Evolutionary conservation across 306 rosid genomes (phyloP).

Genomic region (Prunus mira): DNA sequence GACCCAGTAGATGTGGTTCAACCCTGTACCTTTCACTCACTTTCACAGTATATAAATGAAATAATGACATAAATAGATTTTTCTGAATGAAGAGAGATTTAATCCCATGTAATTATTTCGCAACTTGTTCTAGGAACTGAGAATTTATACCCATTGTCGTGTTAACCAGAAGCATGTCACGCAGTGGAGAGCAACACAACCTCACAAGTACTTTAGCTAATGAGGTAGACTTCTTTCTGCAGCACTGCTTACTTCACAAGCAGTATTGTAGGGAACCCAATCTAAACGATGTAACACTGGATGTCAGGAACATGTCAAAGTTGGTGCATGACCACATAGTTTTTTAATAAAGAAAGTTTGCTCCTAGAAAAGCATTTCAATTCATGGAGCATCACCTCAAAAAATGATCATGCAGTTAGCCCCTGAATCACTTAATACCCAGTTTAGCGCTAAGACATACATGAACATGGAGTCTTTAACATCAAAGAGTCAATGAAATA

Average conservation of each 20-base stretch:
- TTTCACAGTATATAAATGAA: neutral
- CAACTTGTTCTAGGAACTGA: neutral
- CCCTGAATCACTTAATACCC: neutral
- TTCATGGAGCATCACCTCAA: neutral
- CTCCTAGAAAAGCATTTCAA: neutral
- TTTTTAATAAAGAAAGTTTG: neutral
- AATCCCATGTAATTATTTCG: neutral
- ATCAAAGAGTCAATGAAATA: neutral
- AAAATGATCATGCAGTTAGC: neutral
- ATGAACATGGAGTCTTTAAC: neutral
- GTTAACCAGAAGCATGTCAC: neutral
- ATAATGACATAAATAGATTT: neutral
- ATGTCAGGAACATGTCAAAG: neutral
- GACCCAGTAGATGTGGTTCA: neutral
- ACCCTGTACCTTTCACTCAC: neutral
- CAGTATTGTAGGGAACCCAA: no score
- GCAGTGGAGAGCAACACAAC: neutral
- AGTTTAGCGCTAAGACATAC: neutral
- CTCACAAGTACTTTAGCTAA: no score
- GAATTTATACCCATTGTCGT: neutral
- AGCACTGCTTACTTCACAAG: neutral
- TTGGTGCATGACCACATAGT: neutral
- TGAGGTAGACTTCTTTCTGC: neutral
- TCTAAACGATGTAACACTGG: neutral
- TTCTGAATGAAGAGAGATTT: neutral